phyloP scores from a whole-genome alignment of 352 stramenopile species.

The Phytopythium kandeliae region DNA sequence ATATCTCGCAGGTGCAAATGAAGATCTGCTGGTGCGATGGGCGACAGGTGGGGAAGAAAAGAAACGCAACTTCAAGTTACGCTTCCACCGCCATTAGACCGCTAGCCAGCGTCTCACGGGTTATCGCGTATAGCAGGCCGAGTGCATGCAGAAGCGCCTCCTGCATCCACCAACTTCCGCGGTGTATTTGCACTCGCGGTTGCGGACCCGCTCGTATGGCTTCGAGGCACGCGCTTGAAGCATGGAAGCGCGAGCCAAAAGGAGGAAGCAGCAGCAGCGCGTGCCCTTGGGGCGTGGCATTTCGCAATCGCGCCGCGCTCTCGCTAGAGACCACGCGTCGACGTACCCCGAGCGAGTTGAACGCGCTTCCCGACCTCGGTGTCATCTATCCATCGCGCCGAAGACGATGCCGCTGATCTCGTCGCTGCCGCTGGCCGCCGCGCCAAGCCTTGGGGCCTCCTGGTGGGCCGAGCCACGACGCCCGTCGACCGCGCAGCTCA shows the following conservation, averaged over 20 bases:
- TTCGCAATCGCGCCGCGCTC: not conserved
- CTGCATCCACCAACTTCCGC: not conserved
- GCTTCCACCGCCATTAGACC: not conserved
- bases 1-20: not conserved
- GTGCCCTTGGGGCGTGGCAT: no score
- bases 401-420: slow-evolving; percentile 16
- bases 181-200: no score
- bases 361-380: no score
- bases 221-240: no score
- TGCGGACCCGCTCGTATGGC: no score
- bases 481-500: slow-evolving; percentile 13
- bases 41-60: slow-evolving; percentile 3
- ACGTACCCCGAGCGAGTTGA: not conserved
- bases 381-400: no score
- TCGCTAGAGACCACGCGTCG: not conserved
- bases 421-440: slow-evolving; percentile 19
- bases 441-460: slow-evolving; percentile 10
- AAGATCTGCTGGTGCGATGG: not conserved
- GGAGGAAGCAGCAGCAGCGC: no score
- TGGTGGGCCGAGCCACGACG: slow-evolving; percentile 6
- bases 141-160: no score
- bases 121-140: not conserved
- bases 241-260: slow-evolving; percentile 3
- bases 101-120: not conserved
- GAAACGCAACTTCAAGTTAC: slow-evolving; percentile 9